Evolutionary conservation across 2,329 filamentous ascomycete species (phyloP).

Genomic region (Sporothrix brunneoviolacea): DNA sequence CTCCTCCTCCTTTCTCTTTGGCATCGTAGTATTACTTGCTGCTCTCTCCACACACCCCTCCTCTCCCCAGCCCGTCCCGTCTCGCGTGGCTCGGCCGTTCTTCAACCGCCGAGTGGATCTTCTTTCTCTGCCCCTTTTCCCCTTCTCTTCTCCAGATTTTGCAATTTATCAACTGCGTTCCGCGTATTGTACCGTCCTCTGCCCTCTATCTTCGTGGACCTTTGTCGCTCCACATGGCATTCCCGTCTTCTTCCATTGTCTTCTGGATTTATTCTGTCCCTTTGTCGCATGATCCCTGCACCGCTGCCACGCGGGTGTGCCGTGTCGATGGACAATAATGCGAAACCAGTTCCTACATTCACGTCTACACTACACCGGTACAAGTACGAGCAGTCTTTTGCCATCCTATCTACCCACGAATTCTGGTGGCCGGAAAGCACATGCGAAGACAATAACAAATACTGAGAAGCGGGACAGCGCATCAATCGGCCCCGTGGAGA

Average conservation of each 20-base stretch:
- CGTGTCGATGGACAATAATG: neutral
- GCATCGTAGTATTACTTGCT: neutral
- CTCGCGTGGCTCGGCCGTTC: conserved; percentile 14
- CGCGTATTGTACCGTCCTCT: neutral
- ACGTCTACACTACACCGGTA: neutral
- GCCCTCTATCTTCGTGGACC: no score
- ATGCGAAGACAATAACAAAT: conserved; percentile 3
- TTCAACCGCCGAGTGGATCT: conserved; percentile 10
- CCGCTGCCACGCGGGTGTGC: neutral
- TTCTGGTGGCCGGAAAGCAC: neutral
- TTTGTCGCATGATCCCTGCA: no score
- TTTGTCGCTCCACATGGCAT: no score
- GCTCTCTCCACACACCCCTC: conserved; percentile 5
- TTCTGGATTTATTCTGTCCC: no score
- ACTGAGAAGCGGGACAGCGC: neutral
- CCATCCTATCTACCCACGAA: neutral
- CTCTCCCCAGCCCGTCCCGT: conserved; percentile 5
- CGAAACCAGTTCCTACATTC: neutral
- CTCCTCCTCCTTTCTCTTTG: neutral
- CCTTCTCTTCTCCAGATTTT: neutral
- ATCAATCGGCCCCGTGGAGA: conserved; percentile 1
- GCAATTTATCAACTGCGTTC: neutral
- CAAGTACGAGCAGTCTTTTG: no score
- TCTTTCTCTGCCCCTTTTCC: neutral
- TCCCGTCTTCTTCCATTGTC: no score